Evolutionary conservation across 495 filamentous ascomycete genomes (phyloP), one percentile per base, ranked within the genome.

Genomic region (Penicillium argentinense): DNA sequence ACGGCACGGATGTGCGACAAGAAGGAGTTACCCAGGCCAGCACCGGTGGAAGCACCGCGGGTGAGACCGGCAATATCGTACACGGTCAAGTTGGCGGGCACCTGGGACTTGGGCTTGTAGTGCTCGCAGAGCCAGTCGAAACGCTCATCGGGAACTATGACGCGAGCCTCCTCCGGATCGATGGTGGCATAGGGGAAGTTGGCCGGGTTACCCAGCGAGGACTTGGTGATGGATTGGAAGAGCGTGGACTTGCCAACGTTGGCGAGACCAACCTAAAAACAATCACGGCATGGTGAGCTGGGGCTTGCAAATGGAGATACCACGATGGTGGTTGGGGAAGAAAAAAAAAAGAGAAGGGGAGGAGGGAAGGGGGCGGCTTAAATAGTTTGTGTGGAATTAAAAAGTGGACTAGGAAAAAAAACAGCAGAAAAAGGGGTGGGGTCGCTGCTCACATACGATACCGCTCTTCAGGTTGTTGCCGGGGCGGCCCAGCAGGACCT

Each of bases 131-230:
- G 76, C 91, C 91, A 97, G 74, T 96, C 90, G 67, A 86, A 99
- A 27, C 95, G 87, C 53, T 85, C 89, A 74, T 99, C 95, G 42
- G 95, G 95, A 18, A 99, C 95, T 52, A 99, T 85, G 71, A 99
- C 95, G 52, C 91, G 89, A 41, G 95, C 91, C 74, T 99, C 95
- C 75, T 99, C 95, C 16, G 95, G 95, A 57, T 97, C 90, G 66
- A 99, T 97, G 57, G 95, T 99, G 55, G 95, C 95, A 75, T 92
- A 99, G 14, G 95, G 95, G 67, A 97, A 99, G 78, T 99, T 99
- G 71, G 93, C 95, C 54, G 95, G 95, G 76, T 99, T 99, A 74
- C 95, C 95, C 57, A 99, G 81, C 52, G 83, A 84, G 71, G 87
- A 97, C 78, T 96, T 97, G 53, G 95, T 99, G 76, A 99, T 96